A percentile compares a stretch with the other conserved stretches of the same genome.
phyloP scores from a whole-genome alignment of 2,329 filamentous ascomycete species.

The Alternaria gaisen region DNA sequence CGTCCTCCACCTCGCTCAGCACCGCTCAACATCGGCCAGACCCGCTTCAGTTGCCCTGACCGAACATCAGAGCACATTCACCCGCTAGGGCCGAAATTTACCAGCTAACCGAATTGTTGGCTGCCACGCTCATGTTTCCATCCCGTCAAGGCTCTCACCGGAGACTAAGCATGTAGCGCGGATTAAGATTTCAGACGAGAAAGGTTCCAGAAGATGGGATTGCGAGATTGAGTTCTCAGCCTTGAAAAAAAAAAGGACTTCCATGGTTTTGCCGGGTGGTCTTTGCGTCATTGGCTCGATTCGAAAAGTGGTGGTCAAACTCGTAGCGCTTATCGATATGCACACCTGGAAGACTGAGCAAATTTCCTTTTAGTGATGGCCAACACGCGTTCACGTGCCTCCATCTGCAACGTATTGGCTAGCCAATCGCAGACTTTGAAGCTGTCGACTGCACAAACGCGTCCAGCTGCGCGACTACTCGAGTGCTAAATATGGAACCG shows the following conservation, averaged over 20 bases:
- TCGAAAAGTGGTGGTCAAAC: background rate
- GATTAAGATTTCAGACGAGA: slow-evolving; percentile 13
- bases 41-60: slow-evolving; percentile 16
- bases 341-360: background rate
- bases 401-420: slow-evolving; percentile 7
- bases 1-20: slow-evolving; percentile 8
- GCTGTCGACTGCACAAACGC: background rate
- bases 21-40: slow-evolving; percentile 19
- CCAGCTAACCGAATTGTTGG: slow-evolving; percentile 3
- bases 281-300: slow-evolving; percentile 6
- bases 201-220: slow-evolving; percentile 16
- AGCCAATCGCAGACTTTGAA: slow-evolving; percentile 21
- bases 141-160: background rate
- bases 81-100: slow-evolving; percentile 8
- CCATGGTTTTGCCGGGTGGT: background rate
- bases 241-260: background rate
- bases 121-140: slow-evolving; percentile 6
- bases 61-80: slow-evolving; percentile 1
- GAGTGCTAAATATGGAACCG: slow-evolving; percentile 22
- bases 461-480: slow-evolving; percentile 1
- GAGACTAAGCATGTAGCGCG: slow-evolving; percentile 15
- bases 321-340: slow-evolving; percentile 6
- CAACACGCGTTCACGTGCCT: slow-evolving; percentile 17
- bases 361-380: background rate
- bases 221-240: background rate